Percentiles rank a stretch among this genome's conserved stretches.
These are phyloP conservation scores for Symbiodinium pilosum DNA, from an alignment of 73 alveolate genomes.

Conservation along the genomic window DNA sequence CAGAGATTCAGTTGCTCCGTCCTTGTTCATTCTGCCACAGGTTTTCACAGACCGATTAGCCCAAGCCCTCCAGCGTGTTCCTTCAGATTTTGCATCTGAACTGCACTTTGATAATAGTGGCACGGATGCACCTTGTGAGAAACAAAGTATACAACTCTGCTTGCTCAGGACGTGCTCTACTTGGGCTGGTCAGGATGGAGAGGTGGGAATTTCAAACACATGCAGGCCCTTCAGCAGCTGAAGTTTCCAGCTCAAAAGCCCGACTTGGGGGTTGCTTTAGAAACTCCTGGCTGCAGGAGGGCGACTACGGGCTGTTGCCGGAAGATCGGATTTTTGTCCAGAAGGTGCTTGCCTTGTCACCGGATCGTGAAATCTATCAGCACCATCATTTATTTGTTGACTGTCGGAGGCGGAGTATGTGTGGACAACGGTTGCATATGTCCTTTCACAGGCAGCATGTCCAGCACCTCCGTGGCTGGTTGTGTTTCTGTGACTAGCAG, in stretches of 20 bases:
- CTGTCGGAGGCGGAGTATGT: conserved; percentile 68
- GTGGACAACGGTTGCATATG: conserved; percentile 92
- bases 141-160: not conserved
- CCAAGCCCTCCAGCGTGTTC: conserved; percentile 45
- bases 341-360: not conserved
- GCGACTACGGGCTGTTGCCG: conserved; percentile 14
- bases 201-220: conserved; percentile 70
- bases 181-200: conserved; percentile 94
- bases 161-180: conserved; percentile 63
- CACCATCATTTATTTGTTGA: not conserved
- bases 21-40: not conserved
- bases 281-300: not conserved
- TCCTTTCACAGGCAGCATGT: conserved; percentile 48
- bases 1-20: too few relatives aligned
- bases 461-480: not conserved
- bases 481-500: not conserved
- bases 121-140: too few relatives aligned
- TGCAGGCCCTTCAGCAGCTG: not conserved
- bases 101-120: not conserved
- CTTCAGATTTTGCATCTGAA: conserved; percentile 37
- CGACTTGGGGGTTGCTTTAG: not conserved
- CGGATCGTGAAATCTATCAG: not conserved
- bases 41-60: conserved; percentile 60
- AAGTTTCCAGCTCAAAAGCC: too few relatives aligned
- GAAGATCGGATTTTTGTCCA: conserved; percentile 32